These are phyloP conservation scores for Schrenkiella parvula DNA, from an alignment of 345 rosid genomes.

Conservation along the genomic window DNA sequence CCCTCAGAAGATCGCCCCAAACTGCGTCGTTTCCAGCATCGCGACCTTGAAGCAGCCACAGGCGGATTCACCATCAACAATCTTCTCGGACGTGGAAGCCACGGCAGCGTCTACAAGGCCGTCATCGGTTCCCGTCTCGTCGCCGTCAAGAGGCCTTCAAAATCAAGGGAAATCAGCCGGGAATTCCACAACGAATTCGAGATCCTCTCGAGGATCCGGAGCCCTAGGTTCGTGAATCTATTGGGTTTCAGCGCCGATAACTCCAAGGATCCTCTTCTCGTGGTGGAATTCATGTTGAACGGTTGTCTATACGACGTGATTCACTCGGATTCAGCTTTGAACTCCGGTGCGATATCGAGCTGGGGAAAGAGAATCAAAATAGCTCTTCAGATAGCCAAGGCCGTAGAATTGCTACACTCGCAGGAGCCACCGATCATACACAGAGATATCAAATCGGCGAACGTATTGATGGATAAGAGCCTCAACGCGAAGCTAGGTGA, in stretches of 20 bases:
- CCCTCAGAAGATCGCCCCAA: slow-evolving; percentile 52
- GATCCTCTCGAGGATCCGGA: slow-evolving; percentile 81
- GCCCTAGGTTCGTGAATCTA: slow-evolving; percentile 88
- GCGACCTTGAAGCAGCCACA: slow-evolving; percentile 93
- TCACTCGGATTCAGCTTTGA: slow-evolving; percentile 47
- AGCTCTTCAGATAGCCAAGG: slow-evolving; percentile 84
- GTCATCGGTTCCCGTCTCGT: slow-evolving; percentile 79
- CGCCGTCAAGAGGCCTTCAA: slow-evolving; percentile 82
- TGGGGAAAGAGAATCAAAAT: slow-evolving; percentile 82
- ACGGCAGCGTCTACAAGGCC: slow-evolving; percentile 93
- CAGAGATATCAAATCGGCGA: slow-evolving; percentile 97
- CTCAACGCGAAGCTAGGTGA: slow-evolving; percentile 91
- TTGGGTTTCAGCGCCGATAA: slow-evolving; percentile 68
- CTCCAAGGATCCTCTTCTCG: slow-evolving; percentile 69
- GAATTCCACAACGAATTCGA: slow-evolving; percentile 94
- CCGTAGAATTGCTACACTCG: slow-evolving; percentile 67
- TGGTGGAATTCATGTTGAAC: slow-evolving; percentile 88
- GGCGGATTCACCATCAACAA: slow-evolving; percentile 75
- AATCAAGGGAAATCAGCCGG: slow-evolving; percentile 50
- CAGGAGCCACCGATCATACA: slow-evolving; percentile 80
- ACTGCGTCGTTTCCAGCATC: slow-evolving; percentile 75
- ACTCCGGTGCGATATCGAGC: slow-evolving; percentile 31
- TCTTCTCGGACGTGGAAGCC: slow-evolving; percentile 93
- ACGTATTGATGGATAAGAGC: slow-evolving; percentile 84
- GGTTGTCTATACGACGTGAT: slow-evolving; percentile 90